These are phyloP conservation scores for Umbelopsis sp. DNA, from an alignment of 192 early-diverging fungal species.

Conservation along the genomic window DNA sequence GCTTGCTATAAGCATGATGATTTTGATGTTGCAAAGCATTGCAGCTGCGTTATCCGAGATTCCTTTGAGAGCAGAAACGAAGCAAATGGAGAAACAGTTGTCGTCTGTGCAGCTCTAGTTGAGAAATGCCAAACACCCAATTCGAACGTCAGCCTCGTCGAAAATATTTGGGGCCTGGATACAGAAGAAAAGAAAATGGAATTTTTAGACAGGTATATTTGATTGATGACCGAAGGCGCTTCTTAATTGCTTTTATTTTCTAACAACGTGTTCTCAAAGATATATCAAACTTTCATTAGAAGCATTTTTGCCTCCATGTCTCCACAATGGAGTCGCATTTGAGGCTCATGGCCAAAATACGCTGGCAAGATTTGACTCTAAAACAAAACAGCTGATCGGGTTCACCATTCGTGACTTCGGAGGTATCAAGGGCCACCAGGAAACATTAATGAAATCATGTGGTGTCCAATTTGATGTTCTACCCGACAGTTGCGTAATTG, in stretches of 20 bases:
- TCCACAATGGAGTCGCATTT: conserved; percentile 67
- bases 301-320: conserved; percentile 61
- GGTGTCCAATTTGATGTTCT: conserved; percentile 55
- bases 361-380: conserved; percentile 54
- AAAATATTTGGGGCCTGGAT: conserved; percentile 50
- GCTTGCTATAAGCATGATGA: conserved; percentile 50
- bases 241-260: background rate
- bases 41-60: conserved; percentile 59
- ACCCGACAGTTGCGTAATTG: conserved; percentile 58
- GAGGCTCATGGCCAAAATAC: conserved; percentile 70
- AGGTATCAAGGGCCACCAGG: conserved; percentile 62
- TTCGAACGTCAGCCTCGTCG: conserved; percentile 43
- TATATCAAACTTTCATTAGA: conserved; percentile 53
- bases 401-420: conserved; percentile 74
- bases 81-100: conserved; percentile 42
- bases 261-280: background rate
- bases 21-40: conserved; percentile 65
- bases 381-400: conserved; percentile 52
- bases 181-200: conserved; percentile 41
- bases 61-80: conserved; percentile 42
- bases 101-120: conserved; percentile 61
- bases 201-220: conserved; percentile 48
- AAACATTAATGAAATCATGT: conserved; percentile 49
- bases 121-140: conserved; percentile 42
- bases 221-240: background rate